Percentiles rank a stretch among this genome's conserved stretches.
phyloP scores from a whole-genome alignment of 2,329 filamentous ascomycete species.

The Beauveria pseudobassiana region DNA sequence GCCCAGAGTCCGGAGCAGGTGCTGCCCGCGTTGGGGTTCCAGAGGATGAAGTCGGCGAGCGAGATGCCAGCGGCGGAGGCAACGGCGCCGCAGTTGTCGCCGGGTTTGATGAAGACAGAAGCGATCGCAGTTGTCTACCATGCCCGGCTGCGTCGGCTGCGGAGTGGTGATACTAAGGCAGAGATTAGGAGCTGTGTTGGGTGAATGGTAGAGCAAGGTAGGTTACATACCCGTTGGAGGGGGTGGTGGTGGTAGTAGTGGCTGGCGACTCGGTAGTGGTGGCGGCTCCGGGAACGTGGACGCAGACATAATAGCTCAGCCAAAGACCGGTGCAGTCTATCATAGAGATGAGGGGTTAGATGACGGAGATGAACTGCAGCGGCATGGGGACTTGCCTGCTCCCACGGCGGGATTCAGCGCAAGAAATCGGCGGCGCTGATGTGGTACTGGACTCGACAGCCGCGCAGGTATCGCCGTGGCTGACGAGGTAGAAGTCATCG shows the following conservation, averaged over 20 bases:
- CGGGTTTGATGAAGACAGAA: background rate
- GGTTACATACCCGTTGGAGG: background rate
- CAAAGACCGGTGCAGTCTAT: background rate
- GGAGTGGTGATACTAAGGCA: background rate
- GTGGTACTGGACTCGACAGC: background rate
- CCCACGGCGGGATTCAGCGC: background rate
- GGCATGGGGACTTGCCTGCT: background rate
- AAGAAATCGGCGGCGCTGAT: background rate
- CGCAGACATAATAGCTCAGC: background rate
- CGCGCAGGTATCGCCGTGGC: background rate
- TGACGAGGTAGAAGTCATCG: background rate
- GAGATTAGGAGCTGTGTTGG: background rate
- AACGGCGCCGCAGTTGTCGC: background rate
- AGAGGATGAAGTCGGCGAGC: conserved; percentile 1
- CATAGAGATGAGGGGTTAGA: background rate
- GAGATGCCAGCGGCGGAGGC: background rate
- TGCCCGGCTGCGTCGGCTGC: conserved; percentile 20
- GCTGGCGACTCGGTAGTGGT: background rate
- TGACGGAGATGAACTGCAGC: background rate
- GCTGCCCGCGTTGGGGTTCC: conserved; percentile 4
- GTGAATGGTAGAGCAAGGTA: background rate
- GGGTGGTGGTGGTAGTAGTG: background rate
- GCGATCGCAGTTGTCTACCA: conserved; percentile 56
- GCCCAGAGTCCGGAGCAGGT: background rate
- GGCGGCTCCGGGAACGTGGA: background rate